phyloP scores from a whole-genome alignment of 1,139 yeast species.

The Spathaspora jeffriesii region DNA sequence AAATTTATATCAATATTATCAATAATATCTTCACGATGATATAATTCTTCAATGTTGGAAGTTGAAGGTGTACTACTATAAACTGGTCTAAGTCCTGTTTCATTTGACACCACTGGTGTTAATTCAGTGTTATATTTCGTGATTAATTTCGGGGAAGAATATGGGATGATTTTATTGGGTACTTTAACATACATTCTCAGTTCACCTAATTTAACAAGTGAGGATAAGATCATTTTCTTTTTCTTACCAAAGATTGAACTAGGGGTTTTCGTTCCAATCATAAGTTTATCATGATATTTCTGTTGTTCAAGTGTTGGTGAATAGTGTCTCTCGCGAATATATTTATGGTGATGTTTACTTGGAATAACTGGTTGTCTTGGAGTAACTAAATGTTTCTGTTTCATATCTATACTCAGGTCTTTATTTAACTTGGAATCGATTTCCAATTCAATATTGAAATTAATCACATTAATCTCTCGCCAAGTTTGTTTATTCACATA shows the following conservation, averaged over 20 bases:
- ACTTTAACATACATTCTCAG: constrained; percentile 34
- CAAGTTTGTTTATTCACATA: constrained; percentile 31
- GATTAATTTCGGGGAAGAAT: constrained; percentile 39
- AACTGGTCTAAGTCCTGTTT: constrained; percentile 17
- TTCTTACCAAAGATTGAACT: constrained; percentile 34
- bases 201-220: constrained; percentile 34
- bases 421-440: constrained; percentile 31
- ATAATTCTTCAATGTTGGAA: constrained; percentile 30
- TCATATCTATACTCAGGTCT: constrained; percentile 31
- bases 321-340: neutral
- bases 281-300: constrained; percentile 20
- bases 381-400: constrained; percentile 29
- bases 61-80: constrained; percentile 6
- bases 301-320: neutral
- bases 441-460: constrained; percentile 34
- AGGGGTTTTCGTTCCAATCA: constrained; percentile 27
- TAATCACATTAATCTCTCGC: constrained; percentile 29
- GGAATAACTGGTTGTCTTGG: neutral
- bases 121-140: constrained; percentile 34
- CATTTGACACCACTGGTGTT: constrained; percentile 10
- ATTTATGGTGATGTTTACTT: neutral
- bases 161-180: constrained; percentile 37
- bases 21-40: constrained; percentile 28
- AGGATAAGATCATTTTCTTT: constrained; percentile 39
- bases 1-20: constrained; percentile 24